Base-by-base conservation (phyloP, 202 grass and related monocot species). In the Panicum virgatum region DNA sequence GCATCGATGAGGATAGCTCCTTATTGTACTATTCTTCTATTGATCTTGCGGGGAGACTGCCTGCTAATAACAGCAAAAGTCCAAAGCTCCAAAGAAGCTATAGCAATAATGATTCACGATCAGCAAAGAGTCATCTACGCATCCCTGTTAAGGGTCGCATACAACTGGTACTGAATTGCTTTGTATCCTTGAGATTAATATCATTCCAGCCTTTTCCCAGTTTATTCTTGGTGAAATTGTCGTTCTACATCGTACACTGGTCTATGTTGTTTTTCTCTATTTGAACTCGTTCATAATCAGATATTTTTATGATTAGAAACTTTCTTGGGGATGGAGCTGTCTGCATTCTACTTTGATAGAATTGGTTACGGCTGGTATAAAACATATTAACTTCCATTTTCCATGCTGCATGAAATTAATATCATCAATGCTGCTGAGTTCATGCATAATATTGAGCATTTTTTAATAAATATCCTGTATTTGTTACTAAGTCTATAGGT, bases 21-120 rank as follows among this genome's bases (percentile, higher is more conserved):
- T 84, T 99, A 19, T 43, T 96, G 71, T 99, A 99, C 51, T 99
- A 99, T 73, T 86, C 97, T 69, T 99, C 97, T n/a, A 90, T 99
- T 60, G 83, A 96, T 83, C 89, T 99, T 85, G 86, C 87, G 3
- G 91, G 91, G 72, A 90, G 89, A 58, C 84, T 84, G 66, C 46
- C 89, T n/a, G 52, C 75, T 19, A 89, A 89, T 61, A 93, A 88
- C 77, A 80, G 42, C 34, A 81, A 80, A 76, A 91, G 90, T 62
- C 80, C 86, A 53, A 94, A 93, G 66, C 72, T 97, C 15, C 84
- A 85, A 76, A 85, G 87, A 90, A 90, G 87, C 79, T 77, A 90
- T 52, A 96, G 86, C 63, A 92, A 85, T 62, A 97, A 85, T 80
- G 81, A 96, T 90, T 96, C 93, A 37, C 73, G 91, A 89, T 87